A percentile compares a stretch with the other conserved stretches of the same genome.
Evolutionary conservation across 176 grass and related monocot species (phyloP).

Genomic region (Paspalum notatum): DNA sequence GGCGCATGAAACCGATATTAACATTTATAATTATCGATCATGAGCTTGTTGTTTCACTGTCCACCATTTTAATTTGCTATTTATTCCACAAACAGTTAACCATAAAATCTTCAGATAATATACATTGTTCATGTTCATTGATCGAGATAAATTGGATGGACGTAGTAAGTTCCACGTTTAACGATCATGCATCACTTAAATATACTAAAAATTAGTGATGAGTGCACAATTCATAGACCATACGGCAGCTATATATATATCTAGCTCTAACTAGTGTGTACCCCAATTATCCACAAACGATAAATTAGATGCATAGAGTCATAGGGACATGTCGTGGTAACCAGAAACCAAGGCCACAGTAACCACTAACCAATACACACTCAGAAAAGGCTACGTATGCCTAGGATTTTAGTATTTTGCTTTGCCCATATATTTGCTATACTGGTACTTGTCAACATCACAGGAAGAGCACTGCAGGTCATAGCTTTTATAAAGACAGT

Average conservation of each 20-base stretch:
- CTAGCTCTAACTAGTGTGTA: conserved; percentile 2
- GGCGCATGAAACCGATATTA: too few species aligned
- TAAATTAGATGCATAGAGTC: not conserved
- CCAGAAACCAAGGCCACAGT: conserved; percentile 13
- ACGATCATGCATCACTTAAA: conserved; percentile 13
- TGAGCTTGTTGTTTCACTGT: not conserved
- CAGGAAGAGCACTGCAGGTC: not conserved
- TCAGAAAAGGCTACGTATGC: not conserved
- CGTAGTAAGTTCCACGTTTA: conserved; percentile 31
- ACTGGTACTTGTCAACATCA: not conserved
- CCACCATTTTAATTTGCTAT: not conserved
- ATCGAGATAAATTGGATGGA: conserved; percentile 8
- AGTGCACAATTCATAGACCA: not conserved
- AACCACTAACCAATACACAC: not conserved
- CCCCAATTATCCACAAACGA: conserved; percentile 28
- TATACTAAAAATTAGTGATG: conserved; percentile 3
- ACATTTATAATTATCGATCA: too few species aligned
- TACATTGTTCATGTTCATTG: not conserved
- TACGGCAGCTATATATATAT: not conserved
- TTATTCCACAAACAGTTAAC: not conserved
- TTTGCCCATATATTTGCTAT: not conserved
- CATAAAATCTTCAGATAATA: not conserved
- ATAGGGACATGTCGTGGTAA: not conserved
- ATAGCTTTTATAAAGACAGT: conserved; percentile 20
- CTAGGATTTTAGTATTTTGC: conserved; percentile 21